Evolutionary conservation across 2,329 filamentous ascomycete species (phyloP).

Genomic region (Parafenestella ontariensis): DNA sequence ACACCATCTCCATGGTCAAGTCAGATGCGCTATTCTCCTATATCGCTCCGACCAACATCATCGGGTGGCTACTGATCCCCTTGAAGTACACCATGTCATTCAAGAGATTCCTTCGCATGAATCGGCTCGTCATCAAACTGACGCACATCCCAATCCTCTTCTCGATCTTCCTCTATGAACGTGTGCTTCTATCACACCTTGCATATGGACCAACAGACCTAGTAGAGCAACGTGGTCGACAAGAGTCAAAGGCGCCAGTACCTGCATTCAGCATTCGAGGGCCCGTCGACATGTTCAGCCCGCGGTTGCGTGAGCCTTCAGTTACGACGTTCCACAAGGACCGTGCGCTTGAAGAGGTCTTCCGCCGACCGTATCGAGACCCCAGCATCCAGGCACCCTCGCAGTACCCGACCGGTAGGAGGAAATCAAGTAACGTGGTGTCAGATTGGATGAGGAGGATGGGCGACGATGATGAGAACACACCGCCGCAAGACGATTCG

Average conservation of each 20-base stretch:
- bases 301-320: conserved; percentile 82
- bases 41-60: conserved; percentile 86
- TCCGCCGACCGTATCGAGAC: conserved; percentile 71
- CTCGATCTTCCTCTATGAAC: conserved; percentile 86
- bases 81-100: conserved; percentile 82
- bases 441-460: conserved; percentile 86
- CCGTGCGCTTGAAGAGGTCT: conserved; percentile 88
- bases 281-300: conserved; percentile 71
- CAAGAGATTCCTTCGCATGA: conserved; percentile 80
- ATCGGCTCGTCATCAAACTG: conserved; percentile 88
- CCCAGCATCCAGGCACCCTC: conserved; percentile 52
- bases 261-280: conserved; percentile 51
- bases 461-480: conserved; percentile 66
- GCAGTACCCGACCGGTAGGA: conserved; percentile 60
- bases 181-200: conserved; percentile 73
- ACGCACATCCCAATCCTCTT: conserved; percentile 90
- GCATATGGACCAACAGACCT: conserved; percentile 86
- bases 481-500: conserved; percentile 68
- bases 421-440: conserved; percentile 81
- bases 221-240: conserved; percentile 72
- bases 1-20: conserved; percentile 97
- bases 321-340: conserved; percentile 90
- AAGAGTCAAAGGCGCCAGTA: conserved; percentile 64
- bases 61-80: conserved; percentile 88
- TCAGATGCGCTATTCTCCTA: conserved; percentile 97